Base-by-base conservation (phyloP, 352 stramenopile species). In the Phytopythium ostracodes region DNA sequence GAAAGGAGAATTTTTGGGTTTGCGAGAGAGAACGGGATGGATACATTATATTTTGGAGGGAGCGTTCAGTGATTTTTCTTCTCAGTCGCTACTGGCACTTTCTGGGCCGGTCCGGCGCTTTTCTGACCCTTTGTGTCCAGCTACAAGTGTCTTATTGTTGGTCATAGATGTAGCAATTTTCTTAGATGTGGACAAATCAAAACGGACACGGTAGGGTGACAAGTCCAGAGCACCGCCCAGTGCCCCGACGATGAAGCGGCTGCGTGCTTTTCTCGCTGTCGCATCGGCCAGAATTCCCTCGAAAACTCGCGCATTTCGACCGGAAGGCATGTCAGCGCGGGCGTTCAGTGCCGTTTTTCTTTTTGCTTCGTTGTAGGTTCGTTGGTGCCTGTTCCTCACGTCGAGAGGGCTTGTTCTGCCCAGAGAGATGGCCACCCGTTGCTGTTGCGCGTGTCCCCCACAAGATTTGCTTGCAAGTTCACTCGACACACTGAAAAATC, bases 281-380 rank as follows among this genome's bases (percentile, higher is more conserved):
- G 22, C 22, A 31, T 47, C 40, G 40, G 22, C 46, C 46, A 52
- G 46, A 52, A 52, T 33, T 52, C 46, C 44, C 46, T 52, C 46
- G 46, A 52, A 47, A 31, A 3, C 42, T 25, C 18, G 6, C 43
- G 20, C 43, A 22, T 29, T 27, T 50, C 7, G 8, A 27, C 4
- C 12, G 6, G 22, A 24, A 24, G 43, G 43, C n/a, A n/a, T 29
- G 18, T 29, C 43, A 50, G 43, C n/a, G 43, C 10, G n/a, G 14
- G 43, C 43, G 43, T 50, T 29, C 43, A 50, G 43, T 11, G 43
- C 43, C 22, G n/a, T 11, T 27, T 14, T 29, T 31, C 43, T 50
- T 11, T 24, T 18, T 49, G 43, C 43, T 14, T 50, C 43, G n/a
- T n/a, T 38, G 33, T 1, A 38, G 33, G 33, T 38, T 38, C 33